Evolutionary conservation across 305 asterid species (phyloP).

Genomic region (Ilex paraguariensis): DNA sequence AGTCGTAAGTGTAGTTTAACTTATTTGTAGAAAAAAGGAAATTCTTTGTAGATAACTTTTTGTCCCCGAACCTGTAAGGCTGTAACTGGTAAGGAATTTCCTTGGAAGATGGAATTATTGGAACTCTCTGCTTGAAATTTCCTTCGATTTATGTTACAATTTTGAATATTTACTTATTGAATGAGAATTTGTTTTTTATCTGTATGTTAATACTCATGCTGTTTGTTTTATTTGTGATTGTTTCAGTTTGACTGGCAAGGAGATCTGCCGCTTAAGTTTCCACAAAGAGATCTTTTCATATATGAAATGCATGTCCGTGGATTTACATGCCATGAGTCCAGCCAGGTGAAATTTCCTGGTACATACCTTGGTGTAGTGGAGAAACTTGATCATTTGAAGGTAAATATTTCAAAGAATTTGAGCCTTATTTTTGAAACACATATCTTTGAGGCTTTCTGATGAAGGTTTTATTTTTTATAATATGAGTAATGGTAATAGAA

Average conservation of each 20-base stretch:
- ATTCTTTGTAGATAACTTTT: no score
- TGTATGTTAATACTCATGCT: constrained; percentile 1
- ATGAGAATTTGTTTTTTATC: neutral
- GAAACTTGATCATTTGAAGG: constrained; percentile 93
- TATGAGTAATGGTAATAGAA: no score
- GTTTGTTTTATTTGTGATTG: constrained; percentile 6
- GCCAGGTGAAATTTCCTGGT: constrained; percentile 71
- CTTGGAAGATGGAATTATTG: no score
- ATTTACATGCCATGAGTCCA: constrained; percentile 84
- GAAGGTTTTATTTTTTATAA: no score
- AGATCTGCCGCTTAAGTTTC: constrained; percentile 71
- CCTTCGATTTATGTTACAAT: neutral
- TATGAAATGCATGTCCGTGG: constrained; percentile 99
- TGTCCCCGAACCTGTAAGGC: no score
- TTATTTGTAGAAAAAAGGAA: no score
- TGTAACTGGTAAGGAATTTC: no score
- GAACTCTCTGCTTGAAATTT: no score
- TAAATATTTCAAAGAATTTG: constrained; percentile 18
- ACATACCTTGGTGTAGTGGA: constrained; percentile 85
- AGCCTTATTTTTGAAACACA: no score
- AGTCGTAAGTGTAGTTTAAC: no score
- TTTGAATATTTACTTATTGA: neutral
- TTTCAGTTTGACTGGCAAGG: constrained; percentile 98
- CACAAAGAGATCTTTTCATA: constrained; percentile 68
- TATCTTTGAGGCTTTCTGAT: neutral